These are phyloP conservation scores for Mycogone perniciosa DNA, from an alignment of 2,329 filamentous ascomycete species.

Conservation along the genomic window DNA sequence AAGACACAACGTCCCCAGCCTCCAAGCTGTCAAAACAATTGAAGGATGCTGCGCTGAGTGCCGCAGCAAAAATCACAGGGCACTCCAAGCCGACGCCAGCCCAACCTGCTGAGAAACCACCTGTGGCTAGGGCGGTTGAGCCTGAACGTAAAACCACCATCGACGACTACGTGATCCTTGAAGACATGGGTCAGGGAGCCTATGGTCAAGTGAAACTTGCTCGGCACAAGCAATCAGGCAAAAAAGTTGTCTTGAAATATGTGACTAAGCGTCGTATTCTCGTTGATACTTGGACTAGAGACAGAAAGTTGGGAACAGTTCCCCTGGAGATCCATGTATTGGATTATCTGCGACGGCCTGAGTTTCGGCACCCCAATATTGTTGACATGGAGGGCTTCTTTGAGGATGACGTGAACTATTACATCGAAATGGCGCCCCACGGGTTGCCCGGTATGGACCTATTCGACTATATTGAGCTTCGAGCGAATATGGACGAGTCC, in stretches of 20 bases:
- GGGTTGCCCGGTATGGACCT: conserved; percentile 96
- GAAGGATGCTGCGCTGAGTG: conserved; percentile 49
- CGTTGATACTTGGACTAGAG: conserved; percentile 96
- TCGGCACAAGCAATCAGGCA: conserved; percentile 70
- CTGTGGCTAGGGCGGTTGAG: conserved; percentile 31
- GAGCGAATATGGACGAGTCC: conserved; percentile 90
- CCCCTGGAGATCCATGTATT: conserved; percentile 95
- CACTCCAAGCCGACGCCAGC: conserved; percentile 26
- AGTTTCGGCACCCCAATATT: conserved; percentile 60
- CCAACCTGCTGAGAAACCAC: conserved; percentile 27
- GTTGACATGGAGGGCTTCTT: conserved; percentile 70
- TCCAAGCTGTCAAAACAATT: conserved; percentile 50
- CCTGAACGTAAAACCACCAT: conserved; percentile 69
- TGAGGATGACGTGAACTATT: conserved; percentile 85
- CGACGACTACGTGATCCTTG: conserved; percentile 81
- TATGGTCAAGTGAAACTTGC: conserved; percentile 97
- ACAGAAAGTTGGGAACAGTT: conserved; percentile 86
- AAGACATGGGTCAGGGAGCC: conserved; percentile 97
- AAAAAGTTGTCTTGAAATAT: conserved; percentile 93
- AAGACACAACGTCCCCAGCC: conserved; percentile 34
- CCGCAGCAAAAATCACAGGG: conserved; percentile 48
- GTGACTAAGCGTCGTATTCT: conserved; percentile 95
- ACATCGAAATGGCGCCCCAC: conserved; percentile 96
- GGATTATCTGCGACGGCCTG: conserved; percentile 78
- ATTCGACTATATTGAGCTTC: conserved; percentile 96